Percentiles rank a stretch among this genome's conserved stretches.
Evolutionary conservation across 768 basidiomycete genomes (phyloP).

Genomic region (Candolleomyces efflorescens): DNA sequence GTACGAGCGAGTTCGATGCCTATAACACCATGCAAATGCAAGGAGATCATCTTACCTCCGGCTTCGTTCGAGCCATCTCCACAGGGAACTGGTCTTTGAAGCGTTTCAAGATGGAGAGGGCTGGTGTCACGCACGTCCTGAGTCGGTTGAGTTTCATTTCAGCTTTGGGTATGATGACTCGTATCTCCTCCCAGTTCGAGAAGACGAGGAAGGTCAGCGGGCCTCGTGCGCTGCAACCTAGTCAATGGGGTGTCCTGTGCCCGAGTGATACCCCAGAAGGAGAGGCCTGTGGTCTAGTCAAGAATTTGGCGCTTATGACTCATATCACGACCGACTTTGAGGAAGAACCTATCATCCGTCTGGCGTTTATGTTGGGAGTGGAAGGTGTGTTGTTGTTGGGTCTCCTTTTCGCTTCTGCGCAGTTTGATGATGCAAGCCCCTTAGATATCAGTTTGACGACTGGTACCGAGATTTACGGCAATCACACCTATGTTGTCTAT

Average conservation of each 20-base stretch:
- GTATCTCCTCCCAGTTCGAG: conserved; percentile 97
- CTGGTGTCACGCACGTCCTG: conserved; percentile 96
- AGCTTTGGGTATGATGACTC: conserved; percentile 99
- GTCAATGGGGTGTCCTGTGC: conserved; percentile 99
- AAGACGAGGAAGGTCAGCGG: conserved; percentile 99
- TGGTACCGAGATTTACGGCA: conserved; percentile 94
- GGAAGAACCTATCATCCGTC: conserved; percentile 85
- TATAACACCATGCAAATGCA: conserved; percentile 93
- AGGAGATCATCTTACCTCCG: conserved; percentile 93
- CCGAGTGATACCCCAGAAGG: conserved; percentile 99
- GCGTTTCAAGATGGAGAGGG: conserved; percentile 99
- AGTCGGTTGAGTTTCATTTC: conserved; percentile 95
- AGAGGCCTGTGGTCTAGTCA: conserved; percentile 97
- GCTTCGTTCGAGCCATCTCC: conserved; percentile 95
- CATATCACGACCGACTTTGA: conserved; percentile 99
- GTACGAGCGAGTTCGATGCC: conserved; percentile 93
- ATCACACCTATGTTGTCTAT: conserved; percentile 90
- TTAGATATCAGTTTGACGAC: conserved; percentile 87
- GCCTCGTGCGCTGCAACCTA: conserved; percentile 93
- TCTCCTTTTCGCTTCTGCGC: not conserved
- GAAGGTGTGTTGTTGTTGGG: conserved; percentile 62
- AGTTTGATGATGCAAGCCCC: not conserved
- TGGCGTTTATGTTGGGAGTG: conserved; percentile 94
- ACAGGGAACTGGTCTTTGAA: conserved; percentile 99
- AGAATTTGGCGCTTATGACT: conserved; percentile 98